phyloP scores from a whole-genome alignment of 352 stramenopile species.

The Phytophthora macrochlamydospora region DNA sequence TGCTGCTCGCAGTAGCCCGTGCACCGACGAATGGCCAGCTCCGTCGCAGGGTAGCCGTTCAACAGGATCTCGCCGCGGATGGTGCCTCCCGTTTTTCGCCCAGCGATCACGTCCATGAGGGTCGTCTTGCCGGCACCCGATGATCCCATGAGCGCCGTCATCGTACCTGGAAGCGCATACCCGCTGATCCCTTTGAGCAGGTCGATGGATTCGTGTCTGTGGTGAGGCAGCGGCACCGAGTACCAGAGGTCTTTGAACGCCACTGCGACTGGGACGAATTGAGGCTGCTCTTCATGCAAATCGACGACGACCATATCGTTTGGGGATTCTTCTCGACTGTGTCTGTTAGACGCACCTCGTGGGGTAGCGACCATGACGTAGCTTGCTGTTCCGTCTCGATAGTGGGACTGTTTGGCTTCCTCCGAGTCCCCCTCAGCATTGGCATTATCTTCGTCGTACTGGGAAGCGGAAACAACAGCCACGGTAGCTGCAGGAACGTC shows the following conservation, averaged over 20 bases:
- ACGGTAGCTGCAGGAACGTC: constrained; percentile 19
- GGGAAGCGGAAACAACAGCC: constrained; percentile 10
- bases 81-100: constrained; percentile 83
- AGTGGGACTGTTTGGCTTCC: constrained; percentile 6
- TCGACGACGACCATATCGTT: constrained; percentile 16
- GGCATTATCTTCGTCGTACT: constrained; percentile 2
- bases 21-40: constrained; percentile 34
- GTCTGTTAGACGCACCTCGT: neutral
- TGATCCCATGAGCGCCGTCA: constrained; percentile 62
- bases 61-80: constrained; percentile 57
- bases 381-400: constrained; percentile 6
- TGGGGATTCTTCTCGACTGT: neutral
- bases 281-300: constrained; percentile 13
- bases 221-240: constrained; percentile 22
- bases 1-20: constrained; percentile 39
- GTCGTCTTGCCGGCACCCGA: constrained; percentile 79
- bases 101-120: constrained; percentile 61
- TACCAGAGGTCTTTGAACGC: constrained; percentile 45
- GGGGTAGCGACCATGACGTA: constrained; percentile 24
- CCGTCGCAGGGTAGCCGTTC: constrained; percentile 39
- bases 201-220: constrained; percentile 44
- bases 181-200: constrained; percentile 80
- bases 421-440: neutral
- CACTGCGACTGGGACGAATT: constrained; percentile 31
- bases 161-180: constrained; percentile 37